A percentile compares a stretch with the other conserved stretches of the same genome.
Evolutionary conservation across 1,284 basidiomycete genomes (phyloP).

Genomic region (Ustilago esculenta): DNA sequence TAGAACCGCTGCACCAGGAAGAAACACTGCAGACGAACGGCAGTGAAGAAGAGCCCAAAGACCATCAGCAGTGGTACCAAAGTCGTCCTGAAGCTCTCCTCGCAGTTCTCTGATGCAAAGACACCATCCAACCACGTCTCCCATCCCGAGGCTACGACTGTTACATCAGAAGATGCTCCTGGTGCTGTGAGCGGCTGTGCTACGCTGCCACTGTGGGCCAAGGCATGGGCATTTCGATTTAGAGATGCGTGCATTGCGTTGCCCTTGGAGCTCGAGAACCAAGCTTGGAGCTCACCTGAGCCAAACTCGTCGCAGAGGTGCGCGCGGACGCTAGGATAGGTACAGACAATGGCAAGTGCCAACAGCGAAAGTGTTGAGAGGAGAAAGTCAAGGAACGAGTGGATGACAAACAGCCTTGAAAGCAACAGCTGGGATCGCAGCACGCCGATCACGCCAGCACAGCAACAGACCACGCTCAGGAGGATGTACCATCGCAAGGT

Average conservation of each 20-base stretch:
- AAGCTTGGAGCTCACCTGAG: constrained; percentile 32
- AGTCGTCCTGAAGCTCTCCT: constrained; percentile 45
- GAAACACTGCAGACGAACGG: constrained; percentile 46
- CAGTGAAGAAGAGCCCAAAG: constrained; percentile 38
- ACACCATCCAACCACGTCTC: constrained; percentile 45
- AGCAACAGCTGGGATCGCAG: constrained; percentile 41
- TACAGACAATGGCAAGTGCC: constrained; percentile 45
- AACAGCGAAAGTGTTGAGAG: constrained; percentile 52
- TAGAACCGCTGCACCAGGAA: constrained; percentile 44
- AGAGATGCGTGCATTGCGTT: neutral
- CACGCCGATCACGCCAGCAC: constrained; percentile 45
- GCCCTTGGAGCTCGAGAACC: constrained; percentile 15
- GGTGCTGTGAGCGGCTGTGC: neutral
- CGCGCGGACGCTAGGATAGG: constrained; percentile 47
- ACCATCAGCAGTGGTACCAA: constrained; percentile 45
- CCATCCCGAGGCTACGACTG: constrained; percentile 36
- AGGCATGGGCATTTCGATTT: neutral
- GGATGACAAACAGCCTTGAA: constrained; percentile 50
- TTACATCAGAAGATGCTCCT: constrained; percentile 9
- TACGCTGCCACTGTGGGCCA: neutral
- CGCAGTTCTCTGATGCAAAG: constrained; percentile 50
- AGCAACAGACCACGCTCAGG: constrained; percentile 39
- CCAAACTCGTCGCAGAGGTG: constrained; percentile 53
- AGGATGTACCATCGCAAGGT: constrained; percentile 42
- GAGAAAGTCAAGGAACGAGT: constrained; percentile 56